Evolutionary conservation across 129 eudicot genomes (phyloP).

Genomic region (Pseudognaphalium luteoalbum): DNA sequence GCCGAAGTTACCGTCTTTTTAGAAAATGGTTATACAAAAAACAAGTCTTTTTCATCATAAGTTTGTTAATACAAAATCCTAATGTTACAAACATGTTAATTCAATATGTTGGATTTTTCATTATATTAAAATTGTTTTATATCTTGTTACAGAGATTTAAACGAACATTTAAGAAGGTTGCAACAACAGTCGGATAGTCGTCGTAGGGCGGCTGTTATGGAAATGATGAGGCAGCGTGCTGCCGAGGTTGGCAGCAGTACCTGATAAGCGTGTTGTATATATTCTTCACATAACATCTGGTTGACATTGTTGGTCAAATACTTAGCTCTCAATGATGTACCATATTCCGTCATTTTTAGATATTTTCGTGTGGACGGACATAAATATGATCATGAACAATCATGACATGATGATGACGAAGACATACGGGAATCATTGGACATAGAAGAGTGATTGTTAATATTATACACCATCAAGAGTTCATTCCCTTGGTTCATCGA

Average conservation of each 20-base stretch:
- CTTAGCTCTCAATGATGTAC: slow-evolving; percentile 8
- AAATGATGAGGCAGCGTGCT: slow-evolving; percentile 97
- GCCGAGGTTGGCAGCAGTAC: slow-evolving; percentile 74
- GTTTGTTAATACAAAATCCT: not conserved
- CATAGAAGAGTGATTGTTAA: slow-evolving; percentile 9
- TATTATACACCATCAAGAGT: not conserved
- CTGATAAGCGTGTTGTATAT: slow-evolving; percentile 23
- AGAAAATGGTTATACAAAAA: not conserved
- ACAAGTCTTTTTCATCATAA: not conserved
- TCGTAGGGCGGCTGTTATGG: slow-evolving; percentile 89
- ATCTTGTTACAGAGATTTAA: slow-evolving; percentile 60
- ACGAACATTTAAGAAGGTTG: slow-evolving; percentile 69
- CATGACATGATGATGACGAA: slow-evolving; percentile 1
- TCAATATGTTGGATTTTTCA: not conserved
- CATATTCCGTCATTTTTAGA: not conserved
- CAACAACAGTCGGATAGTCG: slow-evolving; percentile 85
- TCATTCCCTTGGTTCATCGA: not conserved
- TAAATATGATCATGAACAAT: not conserved
- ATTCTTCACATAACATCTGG: not conserved
- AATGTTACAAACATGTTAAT: not conserved
- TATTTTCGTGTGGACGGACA: not conserved
- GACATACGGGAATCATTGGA: not conserved
- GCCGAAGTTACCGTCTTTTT: not conserved
- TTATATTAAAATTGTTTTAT: not conserved
- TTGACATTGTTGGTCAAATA: not conserved